Conservation (phyloP, 331 rosid genomes). For the Quercus phellos region DNA sequence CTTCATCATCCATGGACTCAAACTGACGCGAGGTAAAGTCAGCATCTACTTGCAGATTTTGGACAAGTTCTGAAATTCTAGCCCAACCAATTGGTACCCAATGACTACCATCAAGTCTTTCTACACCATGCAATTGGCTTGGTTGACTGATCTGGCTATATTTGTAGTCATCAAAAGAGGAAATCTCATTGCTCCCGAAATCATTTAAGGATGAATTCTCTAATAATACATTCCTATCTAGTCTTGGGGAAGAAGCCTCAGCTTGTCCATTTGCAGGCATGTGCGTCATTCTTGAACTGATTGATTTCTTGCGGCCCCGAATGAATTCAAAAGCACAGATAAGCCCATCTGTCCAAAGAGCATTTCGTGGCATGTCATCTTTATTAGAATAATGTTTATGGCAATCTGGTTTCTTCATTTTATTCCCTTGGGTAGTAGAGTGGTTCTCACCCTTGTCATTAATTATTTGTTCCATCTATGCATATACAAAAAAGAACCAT, state of each 20-base stretch:
- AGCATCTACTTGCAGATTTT: constrained; percentile 54
- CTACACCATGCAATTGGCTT: constrained; percentile 28
- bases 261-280: constrained; percentile 32
- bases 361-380: constrained; percentile 42
- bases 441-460: constrained; percentile 24
- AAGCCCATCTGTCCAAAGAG: constrained; percentile 88
- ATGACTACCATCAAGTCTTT: constrained; percentile 32
- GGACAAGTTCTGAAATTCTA: constrained; percentile 43
- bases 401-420: constrained; percentile 42
- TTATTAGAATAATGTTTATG: constrained; percentile 29
- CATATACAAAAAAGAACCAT: constrained; percentile 10
- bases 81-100: constrained; percentile 59
- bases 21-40: constrained; percentile 47
- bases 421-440: constrained; percentile 18
- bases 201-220: constrained; percentile 29
- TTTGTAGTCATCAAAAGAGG: constrained; percentile 24
- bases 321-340: constrained; percentile 83
- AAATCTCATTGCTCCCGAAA: constrained; percentile 1
- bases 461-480: constrained; percentile 30
- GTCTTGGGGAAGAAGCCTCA: constrained; percentile 24
- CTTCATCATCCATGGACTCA: constrained; percentile 31
- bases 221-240: constrained; percentile 22
- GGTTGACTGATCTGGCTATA: constrained; percentile 21
- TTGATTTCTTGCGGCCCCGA: constrained; percentile 39
- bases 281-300: constrained; percentile 25